Base-by-base conservation (phyloP, 2,329 filamentous ascomycete genomes). In the Aaosphaeria arxii region DNA sequence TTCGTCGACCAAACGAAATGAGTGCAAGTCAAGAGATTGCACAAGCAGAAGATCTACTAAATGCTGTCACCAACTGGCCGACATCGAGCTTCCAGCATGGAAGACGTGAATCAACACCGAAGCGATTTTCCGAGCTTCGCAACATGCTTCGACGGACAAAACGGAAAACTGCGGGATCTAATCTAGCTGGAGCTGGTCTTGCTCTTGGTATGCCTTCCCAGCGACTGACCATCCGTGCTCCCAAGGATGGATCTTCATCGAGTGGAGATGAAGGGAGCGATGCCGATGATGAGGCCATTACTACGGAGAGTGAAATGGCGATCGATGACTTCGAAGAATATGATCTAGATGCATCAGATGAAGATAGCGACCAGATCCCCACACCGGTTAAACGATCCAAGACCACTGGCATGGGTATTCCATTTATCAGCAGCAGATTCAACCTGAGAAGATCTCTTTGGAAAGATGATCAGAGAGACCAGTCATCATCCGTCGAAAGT, bases 131-230 rank as follows among this genome's bases (percentile, higher is more conserved):
- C 29, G 82, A 85, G 28, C 68, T 90, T 24, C 74, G 78, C 30
- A 83, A 80, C 49, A 74, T 89, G 35, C 77, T 88, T 1, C 80
- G 78, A 50, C 83, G 79, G 47, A 81, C 83, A 1, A 84, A 54
- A 77, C 80, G 68, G 42, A 73, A 74, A 51, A 69, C 71, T 30
- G 77, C 78, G 4, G 67, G 78, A 6, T 72, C 73, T 13, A 74
- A 75, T 45, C 61, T 79, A 45, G 70, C 69, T 30, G 70, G 71
- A 7, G 70, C 88, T 42, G 85, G 85, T 3, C 77, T 88, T 24
- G 88, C 77, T 55, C 76, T 89, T 52, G 86, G 86, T 1, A 91
- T 92, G 71, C 85, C 85, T 54, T 91, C 88, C 3, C 87, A 91
- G 54, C 83, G 84, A 47, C 71, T 95, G 2, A 78, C 83, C 6